phyloP scores from a whole-genome alignment of 495 filamentous ascomycete genomes.

The Patellaria atrata region DNA sequence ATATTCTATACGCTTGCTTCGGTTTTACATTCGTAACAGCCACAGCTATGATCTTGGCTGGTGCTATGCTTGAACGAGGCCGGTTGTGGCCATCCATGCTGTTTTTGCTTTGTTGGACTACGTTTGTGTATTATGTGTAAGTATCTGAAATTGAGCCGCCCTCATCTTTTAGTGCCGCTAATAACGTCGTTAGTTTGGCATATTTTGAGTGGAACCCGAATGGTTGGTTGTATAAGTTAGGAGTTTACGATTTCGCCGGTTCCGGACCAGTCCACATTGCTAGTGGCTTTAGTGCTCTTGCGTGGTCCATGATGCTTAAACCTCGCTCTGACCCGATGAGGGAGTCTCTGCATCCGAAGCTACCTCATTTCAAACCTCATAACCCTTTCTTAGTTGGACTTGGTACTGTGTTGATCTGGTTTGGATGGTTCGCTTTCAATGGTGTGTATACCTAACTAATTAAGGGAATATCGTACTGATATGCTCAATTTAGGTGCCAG shows the following conservation, averaged over 20 bases:
- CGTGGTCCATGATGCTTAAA: conserved; percentile 25
- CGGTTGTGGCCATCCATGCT: conserved; percentile 13
- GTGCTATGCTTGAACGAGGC: conserved; percentile 19
- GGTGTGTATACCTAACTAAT: too few species aligned
- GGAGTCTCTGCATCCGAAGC: conserved; percentile 6
- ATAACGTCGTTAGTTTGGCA: conserved; percentile 5
- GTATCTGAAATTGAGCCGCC: background rate
- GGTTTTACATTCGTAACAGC: conserved; percentile 18
- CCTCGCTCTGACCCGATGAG: conserved; percentile 4
- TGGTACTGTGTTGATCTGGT: conserved; percentile 41
- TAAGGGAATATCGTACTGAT: too few species aligned
- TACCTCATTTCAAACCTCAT: conserved; percentile 15
- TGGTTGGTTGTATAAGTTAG: conserved; percentile 40
- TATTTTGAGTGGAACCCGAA: conserved; percentile 19
- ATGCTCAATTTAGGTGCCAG: too few species aligned
- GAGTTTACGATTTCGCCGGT: conserved; percentile 87
- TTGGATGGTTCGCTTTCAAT: conserved; percentile 31
- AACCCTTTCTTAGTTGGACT: conserved; percentile 27
- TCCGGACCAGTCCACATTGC: conserved; percentile 90
- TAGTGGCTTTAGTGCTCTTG: conserved; percentile 47
- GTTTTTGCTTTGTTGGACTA: conserved; percentile 18
- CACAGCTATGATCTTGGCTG: conserved; percentile 19
- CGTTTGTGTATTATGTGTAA: conserved; percentile 17
- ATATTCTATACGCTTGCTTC: conserved; percentile 18
- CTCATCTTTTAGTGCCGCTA: background rate